phyloP scores from a whole-genome alignment of 2,329 filamentous ascomycete species.

The Fusarium palustre region DNA sequence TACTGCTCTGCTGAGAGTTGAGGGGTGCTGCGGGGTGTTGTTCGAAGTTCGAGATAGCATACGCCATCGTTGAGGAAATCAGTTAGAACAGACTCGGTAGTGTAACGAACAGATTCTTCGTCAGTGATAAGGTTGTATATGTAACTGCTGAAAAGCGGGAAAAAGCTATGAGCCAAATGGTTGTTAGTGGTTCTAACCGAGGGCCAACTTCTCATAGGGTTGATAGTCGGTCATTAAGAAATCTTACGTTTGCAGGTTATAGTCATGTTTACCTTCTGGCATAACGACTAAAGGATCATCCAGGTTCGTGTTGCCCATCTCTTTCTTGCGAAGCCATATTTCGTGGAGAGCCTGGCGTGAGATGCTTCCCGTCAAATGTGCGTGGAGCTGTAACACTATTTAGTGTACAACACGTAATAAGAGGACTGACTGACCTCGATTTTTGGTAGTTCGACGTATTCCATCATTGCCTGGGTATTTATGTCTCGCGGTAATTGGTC shows the following conservation, averaged over 20 bases:
- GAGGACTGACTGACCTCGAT: slow-evolving; percentile 59
- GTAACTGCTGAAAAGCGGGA: slow-evolving; percentile 80
- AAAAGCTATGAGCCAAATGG: slow-evolving; percentile 68
- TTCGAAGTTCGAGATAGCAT: slow-evolving; percentile 82
- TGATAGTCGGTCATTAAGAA: not conserved
- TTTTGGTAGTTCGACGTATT: slow-evolving; percentile 65
- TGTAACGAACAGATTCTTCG: slow-evolving; percentile 66
- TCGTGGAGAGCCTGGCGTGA: slow-evolving; percentile 77
- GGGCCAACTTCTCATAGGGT: not conserved
- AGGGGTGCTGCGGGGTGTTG: slow-evolving; percentile 76
- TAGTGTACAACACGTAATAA: not conserved
- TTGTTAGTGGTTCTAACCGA: not conserved
- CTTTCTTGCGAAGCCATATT: slow-evolving; percentile 74
- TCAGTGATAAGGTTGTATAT: slow-evolving; percentile 82
- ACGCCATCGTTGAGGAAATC: slow-evolving; percentile 79
- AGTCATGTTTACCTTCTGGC: slow-evolving; percentile 77
- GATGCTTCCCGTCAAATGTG: slow-evolving; percentile 84
- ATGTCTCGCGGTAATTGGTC: not conserved
- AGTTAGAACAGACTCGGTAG: slow-evolving; percentile 72
- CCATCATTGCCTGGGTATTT: slow-evolving; percentile 49
- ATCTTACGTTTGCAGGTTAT: slow-evolving; percentile 73
- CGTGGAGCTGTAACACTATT: slow-evolving; percentile 70
- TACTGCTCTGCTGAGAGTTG: slow-evolving; percentile 72
- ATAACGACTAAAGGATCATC: slow-evolving; percentile 77
- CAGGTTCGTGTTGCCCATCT: slow-evolving; percentile 64